Evolutionary conservation across 805 yeast species (phyloP), one percentile per base, ranked within the genome.

Genomic region (Pichia exigua): DNA sequence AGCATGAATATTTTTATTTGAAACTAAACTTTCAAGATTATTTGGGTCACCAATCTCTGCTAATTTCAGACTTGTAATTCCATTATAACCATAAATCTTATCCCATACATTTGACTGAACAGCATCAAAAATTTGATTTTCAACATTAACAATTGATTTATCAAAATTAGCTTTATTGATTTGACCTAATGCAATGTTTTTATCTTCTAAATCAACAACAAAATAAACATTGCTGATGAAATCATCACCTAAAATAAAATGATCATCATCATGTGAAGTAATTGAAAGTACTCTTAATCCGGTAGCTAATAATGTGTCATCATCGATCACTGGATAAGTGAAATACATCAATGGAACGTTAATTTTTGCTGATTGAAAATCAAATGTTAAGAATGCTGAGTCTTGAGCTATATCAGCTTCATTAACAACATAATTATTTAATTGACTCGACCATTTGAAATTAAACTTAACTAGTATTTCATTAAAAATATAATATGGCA

Each of bases 331-430:
- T 2, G 58, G 58, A 27, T 47, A 55, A 13, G 58, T 55, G 32
- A 55, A 55, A 46, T 50, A 50, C 26, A 55, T 55, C 7, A 77
- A 57, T 27, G 86, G 85, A 6, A 78, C 79, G 6, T 66, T 59
- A 51, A 83, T 78, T 10, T 60, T 55, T 17, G 71, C 65, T 6
- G 85, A 86, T 51, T 79, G 77, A 64, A 84, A 79, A 57, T 75
- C 67, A 56, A 78, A 78, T 28, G 68, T 65, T 5, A 78, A 54
- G 55, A 47, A 50, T 11, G 47, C 18, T 24, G 50, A 41, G 12
- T 59, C 52, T n/a, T 54, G 52, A 7, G 26, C 24, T 26, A 61
- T 50, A 50, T 63, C 57, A 4, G 51, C 48, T 61, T 86, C 82
- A 3, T 62, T 61, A 54, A 79, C 60, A 12, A 66, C 32, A 57